Evolutionary conservation across 441 rosid genomes (phyloP).

Genomic region (Iberis amara): DNA sequence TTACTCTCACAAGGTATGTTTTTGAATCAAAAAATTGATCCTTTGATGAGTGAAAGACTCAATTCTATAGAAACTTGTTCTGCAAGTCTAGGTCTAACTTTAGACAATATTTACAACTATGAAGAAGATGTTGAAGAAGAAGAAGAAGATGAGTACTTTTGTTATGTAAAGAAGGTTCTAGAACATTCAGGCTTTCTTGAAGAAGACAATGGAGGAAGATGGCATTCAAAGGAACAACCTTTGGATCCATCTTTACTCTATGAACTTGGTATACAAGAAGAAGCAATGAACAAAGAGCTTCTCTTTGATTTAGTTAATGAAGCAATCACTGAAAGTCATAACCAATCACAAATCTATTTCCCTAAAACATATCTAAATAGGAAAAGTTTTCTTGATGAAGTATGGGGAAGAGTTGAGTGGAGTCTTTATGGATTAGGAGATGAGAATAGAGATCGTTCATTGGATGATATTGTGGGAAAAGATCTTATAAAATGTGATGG

Average conservation of each 20-base stretch:
- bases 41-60: not conserved
- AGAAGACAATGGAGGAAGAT: constrained; percentile 33
- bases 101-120: constrained; percentile 1
- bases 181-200: constrained; percentile 54
- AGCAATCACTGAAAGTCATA: constrained; percentile 42
- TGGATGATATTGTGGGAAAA: constrained; percentile 51
- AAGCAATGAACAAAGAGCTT: constrained; percentile 39
- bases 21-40: not conserved
- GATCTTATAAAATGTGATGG: constrained; percentile 52
- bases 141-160: constrained; percentile 37
- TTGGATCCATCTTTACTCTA: constrained; percentile 54
- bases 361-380: constrained; percentile 50
- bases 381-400: constrained; percentile 45
- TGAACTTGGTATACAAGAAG: constrained; percentile 41
- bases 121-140: constrained; percentile 26
- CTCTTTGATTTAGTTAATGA: constrained; percentile 63
- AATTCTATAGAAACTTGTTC: constrained; percentile 1
- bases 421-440: constrained; percentile 27
- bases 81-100: constrained; percentile 33
- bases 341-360: constrained; percentile 45
- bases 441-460: constrained; percentile 36
- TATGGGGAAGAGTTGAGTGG: constrained; percentile 57
- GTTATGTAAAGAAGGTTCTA: constrained; percentile 50
- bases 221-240: constrained; percentile 66
- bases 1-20: constrained; percentile 34